Percentiles rank a stretch among this genome's conserved stretches.
Evolutionary conservation across 306 rosid species (phyloP).

Genomic region (Rosa rugosa): DNA sequence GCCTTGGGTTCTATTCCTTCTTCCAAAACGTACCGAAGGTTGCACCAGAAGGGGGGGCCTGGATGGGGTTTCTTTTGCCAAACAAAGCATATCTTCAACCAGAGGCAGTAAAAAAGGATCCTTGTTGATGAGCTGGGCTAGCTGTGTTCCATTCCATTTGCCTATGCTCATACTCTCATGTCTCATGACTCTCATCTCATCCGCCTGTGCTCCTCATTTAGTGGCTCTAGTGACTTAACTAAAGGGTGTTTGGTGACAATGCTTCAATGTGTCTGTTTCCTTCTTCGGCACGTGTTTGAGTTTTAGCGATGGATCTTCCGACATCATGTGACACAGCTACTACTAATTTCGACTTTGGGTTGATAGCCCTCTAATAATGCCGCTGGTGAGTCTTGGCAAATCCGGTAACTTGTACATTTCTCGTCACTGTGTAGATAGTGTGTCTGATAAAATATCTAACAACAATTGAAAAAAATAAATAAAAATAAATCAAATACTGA

Average conservation of each 20-base stretch:
- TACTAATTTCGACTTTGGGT: not conserved
- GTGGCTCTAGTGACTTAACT: not conserved
- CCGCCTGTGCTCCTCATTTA: not conserved
- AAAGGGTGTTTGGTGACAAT: constrained; percentile 1
- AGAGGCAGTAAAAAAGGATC: constrained; percentile 36
- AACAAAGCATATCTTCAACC: constrained; percentile 40
- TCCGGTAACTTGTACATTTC: not conserved
- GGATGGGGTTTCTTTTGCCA: constrained; percentile 10
- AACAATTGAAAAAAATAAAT: not conserved
- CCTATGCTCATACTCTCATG: not conserved
- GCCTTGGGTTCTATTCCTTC: not conserved
- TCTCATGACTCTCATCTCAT: not conserved
- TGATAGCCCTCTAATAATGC: not conserved
- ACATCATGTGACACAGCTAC: not conserved
- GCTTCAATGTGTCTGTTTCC: not conserved
- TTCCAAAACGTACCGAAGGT: not conserved
- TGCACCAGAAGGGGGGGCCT: constrained; percentile 22
- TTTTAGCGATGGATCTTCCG: not conserved
- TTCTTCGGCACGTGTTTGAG: constrained; percentile 3
- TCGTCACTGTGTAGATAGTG: too few relatives aligned
- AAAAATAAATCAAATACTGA: too few relatives aligned
- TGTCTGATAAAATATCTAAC: not conserved
- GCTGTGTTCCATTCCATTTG: constrained; percentile 33
- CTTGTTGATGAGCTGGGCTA: constrained; percentile 10
- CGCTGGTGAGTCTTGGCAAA: not conserved